Base-by-base conservation (phyloP, 768 basidiomycete genomes). In the Daedaleopsis nitida region DNA sequence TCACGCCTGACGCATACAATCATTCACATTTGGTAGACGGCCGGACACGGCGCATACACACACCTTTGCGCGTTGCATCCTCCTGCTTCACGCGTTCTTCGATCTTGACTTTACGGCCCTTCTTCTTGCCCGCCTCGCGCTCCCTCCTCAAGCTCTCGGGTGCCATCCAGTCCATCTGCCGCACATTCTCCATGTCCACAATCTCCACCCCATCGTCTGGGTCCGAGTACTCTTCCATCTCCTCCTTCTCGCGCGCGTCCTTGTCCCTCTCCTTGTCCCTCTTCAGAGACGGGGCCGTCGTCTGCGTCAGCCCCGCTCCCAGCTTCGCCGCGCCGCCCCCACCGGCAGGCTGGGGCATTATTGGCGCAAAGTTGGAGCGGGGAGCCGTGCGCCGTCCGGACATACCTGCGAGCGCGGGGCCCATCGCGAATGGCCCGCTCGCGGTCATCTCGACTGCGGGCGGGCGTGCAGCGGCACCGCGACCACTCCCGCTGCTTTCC, bases 171-270 rank as follows among this genome's bases (percentile, higher is more conserved):
- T 94, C 92, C 85, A 94, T 84, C 62, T 86, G 78, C 53, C 81
- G 76, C 34, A 94, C 85, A 59, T 87, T 81, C 34, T 87, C 86
- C 84, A 94, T 89, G 68, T 94, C 92, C 43, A 94, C 78, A 55
- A 94, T 92, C 75, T 93, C 90, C 24, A 93, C 88, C 12, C 90
- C 92, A 57, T 92, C 90, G 67, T 94, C 92, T 13, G 91, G 89
- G 61, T 94, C 92, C 17, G 92, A 94, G 73, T 94, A 93, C 19
- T 80, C 79, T 60, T 92, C 92, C 7, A 77, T 85, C 17, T 89
- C 85, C 17, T 81, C 71, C 63, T 73, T n/a, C n/a, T n/a, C n/a
- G n/a, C n/a, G n/a, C n/a, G n/a, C n/a, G n/a, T n/a, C 42, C 60
- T 62, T 57, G 68, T 52, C 63, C 35, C 17, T 62, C 34, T 37